These are phyloP conservation scores for Cavenderia fasciculata DNA, from an alignment of 78 protist species.

Conservation along the genomic window DNA sequence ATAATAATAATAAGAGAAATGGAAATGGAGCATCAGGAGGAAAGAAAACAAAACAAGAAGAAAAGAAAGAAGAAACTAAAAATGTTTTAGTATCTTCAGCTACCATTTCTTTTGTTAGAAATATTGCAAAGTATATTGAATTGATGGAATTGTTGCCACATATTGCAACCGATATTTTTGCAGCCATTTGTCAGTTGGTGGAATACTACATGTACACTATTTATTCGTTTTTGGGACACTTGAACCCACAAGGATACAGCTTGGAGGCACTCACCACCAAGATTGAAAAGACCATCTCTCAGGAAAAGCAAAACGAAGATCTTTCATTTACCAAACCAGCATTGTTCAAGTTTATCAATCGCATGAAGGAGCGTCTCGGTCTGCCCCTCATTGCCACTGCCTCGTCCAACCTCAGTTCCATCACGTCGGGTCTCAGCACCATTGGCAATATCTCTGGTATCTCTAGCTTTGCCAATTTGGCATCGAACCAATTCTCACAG, in stretches of 20 bases:
- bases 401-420: no score
- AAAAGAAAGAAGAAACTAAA: background rate
- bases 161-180: slow-evolving; percentile 58
- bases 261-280: slow-evolving; percentile 64
- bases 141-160: slow-evolving; percentile 78
- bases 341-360: slow-evolving; percentile 20
- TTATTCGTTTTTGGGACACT: slow-evolving; percentile 46
- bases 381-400: background rate
- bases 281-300: slow-evolving; percentile 45
- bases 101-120: slow-evolving; percentile 63
- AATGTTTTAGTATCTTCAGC: slow-evolving; percentile 42
- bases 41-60: background rate
- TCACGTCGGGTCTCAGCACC: no score
- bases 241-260: slow-evolving; percentile 71
- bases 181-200: slow-evolving; percentile 57
- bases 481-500: slow-evolving; percentile 14
- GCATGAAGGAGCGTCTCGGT: slow-evolving; percentile 54
- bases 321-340: slow-evolving; percentile 68
- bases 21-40: background rate
- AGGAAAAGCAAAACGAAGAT: slow-evolving; percentile 46
- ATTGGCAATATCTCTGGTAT: background rate
- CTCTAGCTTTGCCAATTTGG: background rate
- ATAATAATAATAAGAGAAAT: background rate
- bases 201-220: slow-evolving; percentile 78
- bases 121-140: slow-evolving; percentile 73